Conservation (phyloP, 805 yeast genomes). For the Candida lessepsii region DNA sequence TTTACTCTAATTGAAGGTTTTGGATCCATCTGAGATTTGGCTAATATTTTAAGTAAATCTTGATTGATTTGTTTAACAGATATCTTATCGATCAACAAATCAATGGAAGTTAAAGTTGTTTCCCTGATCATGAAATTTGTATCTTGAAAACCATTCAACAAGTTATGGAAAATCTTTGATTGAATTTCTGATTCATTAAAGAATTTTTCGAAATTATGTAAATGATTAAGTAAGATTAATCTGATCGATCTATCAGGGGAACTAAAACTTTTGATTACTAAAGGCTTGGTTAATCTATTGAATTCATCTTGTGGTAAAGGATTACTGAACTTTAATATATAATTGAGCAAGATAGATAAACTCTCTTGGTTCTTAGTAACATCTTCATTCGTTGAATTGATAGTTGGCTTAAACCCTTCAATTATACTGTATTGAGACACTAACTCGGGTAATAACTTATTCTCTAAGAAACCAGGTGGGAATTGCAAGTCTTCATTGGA, state of each 20-base stretch:
- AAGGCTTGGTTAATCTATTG: conserved; percentile 50
- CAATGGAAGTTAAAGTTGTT: conserved; percentile 68
- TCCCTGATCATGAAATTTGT: conserved; percentile 78
- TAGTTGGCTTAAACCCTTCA: conserved; percentile 25
- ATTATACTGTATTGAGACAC: conserved; percentile 40
- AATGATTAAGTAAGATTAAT: conserved; percentile 60
- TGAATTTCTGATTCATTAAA: conserved; percentile 63
- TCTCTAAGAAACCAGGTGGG: conserved; percentile 56
- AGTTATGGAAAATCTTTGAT: conserved; percentile 62
- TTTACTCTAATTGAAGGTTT: conserved; percentile 75
- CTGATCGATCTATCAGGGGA: conserved; percentile 77
- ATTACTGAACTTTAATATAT: conserved; percentile 38
- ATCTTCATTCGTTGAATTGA: conserved; percentile 28
- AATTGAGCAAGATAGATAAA: conserved; percentile 36
- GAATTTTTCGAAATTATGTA: conserved; percentile 53
- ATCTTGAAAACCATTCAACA: conserved; percentile 83
- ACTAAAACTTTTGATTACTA: conserved; percentile 60
- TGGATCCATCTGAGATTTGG: conserved; percentile 77
- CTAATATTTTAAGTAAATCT: conserved; percentile 75
- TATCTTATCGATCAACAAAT: conserved; percentile 61
- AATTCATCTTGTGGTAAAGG: conserved; percentile 33
- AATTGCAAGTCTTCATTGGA: conserved; percentile 14
- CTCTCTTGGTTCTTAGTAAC: conserved; percentile 36
- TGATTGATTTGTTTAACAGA: conserved; percentile 82
- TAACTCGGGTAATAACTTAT: conserved; percentile 71